Conservation (phyloP, 2,329 filamentous ascomycete genomes). For the Drechslera avenae region DNA sequence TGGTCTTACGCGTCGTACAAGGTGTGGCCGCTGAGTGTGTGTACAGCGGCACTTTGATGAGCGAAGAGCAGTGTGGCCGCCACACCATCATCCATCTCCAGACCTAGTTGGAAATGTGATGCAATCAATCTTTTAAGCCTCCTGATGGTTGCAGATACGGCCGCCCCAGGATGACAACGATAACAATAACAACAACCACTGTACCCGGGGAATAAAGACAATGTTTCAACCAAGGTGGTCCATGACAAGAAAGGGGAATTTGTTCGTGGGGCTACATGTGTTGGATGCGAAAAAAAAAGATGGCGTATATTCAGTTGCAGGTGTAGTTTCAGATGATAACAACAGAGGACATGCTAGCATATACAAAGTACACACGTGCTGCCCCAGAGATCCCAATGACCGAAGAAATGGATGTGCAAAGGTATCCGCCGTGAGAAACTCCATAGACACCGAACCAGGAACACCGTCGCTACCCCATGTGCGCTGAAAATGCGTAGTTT, state of each 20-base stretch:
- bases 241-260: too few relatives aligned
- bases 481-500: conserved; percentile 7
- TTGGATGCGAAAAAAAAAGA: too few relatives aligned
- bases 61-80: too few relatives aligned
- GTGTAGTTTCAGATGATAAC: too few relatives aligned
- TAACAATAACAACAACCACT: background rate
- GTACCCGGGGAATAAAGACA: background rate
- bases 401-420: background rate
- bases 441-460: conserved; percentile 14
- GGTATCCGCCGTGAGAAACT: conserved; percentile 8
- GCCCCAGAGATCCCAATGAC: background rate
- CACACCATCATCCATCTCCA: background rate
- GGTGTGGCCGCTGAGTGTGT: too few relatives aligned
- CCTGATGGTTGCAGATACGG: background rate
- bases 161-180: background rate
- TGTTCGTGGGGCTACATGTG: too few relatives aligned
- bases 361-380: conserved; percentile 4
- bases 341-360: too few relatives aligned
- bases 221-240: too few relatives aligned
- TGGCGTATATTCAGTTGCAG: too few relatives aligned
- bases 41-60: too few relatives aligned
- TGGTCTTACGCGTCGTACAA: too few relatives aligned
- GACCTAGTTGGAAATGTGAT: background rate
- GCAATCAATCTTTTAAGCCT: background rate
- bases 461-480: conserved; percentile 18